Base-by-base conservation (phyloP, 2,329 filamentous ascomycete genomes). In the Trichothecium sympodiale region DNA sequence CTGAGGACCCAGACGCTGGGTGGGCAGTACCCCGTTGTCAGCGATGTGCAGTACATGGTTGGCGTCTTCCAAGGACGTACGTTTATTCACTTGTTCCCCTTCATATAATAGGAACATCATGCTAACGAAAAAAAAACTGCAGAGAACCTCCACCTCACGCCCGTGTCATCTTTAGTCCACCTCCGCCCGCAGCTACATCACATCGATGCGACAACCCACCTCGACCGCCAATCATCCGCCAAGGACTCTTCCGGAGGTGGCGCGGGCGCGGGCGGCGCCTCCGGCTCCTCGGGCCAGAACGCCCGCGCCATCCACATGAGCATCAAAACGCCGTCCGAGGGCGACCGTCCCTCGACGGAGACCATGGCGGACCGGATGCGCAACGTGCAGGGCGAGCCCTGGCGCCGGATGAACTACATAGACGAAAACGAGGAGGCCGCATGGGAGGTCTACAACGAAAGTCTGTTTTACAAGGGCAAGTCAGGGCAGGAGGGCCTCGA, bases 101-200 rank as follows among this genome's bases (percentile, higher is more conserved):
- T 8, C n/a, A 20, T 8, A 34, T 10, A 20, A 17, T 7, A 9
- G 29, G 5, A 9, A 25, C n/a, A 17, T 23, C 26, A 29, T 29
- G 37, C 43, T 53, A 41, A 54, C 43, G 37, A 34, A 35, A 9
- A 13, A 16, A 18, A 3, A 8, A 12, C 3, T 5, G 13, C 44
- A 88, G 84, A 84, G 47, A 78, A 93, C 52, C 66, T 95, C 8
- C 86, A 95, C 60, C 75, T 96, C 28, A 93, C 86, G 1, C 83
- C 83, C 17, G 74, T 93, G 31, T 77, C 80, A 29, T 81, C 84
- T 3, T 75, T 94, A 31, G 83, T 94, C 29, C 85, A 94, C 53
- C 77, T 98, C 51, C 83, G 88, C 4, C 87, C 91, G 0, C 85
- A 95, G 51, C 82, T 94, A 41, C 86, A 94, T 59, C 87, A 96